Evolutionary conservation across 768 basidiomycete genomes (phyloP), one percentile per base, ranked within the genome.

Genomic region (Epithele typhae): DNA sequence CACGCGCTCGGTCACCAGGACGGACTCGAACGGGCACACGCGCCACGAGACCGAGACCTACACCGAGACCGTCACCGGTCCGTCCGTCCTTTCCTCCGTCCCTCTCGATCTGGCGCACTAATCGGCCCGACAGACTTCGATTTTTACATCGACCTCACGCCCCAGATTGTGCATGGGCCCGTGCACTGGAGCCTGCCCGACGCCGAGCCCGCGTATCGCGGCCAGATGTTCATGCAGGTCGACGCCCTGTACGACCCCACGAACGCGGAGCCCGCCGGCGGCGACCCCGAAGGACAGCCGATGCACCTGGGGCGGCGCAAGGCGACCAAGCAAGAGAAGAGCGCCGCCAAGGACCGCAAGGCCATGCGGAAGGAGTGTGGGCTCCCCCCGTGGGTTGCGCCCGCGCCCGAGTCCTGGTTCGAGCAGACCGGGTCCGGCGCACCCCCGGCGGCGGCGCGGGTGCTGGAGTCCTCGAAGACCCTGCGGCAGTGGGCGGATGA

Each of bases 401-500:
- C 55, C 6, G 51, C 40, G 5, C 45, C 51, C 10, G 48, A 45
- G 6, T 43, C 41, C 3, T 38, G 45, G 48, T 36, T 48, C 11
- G 17, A 39, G 24, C 30, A 42, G 18, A 32, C 30, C 9, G 9
- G 9, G 14, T 25, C 33, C 1, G 30, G 15, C 10, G 45, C 40
- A 4, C 45, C 43, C n/a, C 35, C 50, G 14, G 45, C 39, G 9
- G 39, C 45, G 8, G 55, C 57, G 7, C 53, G 56, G 25, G 53
- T 65, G 25, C 46, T 83, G 36, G 71, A 67, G 45, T 82, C 81
- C 2, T 79, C 79, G 14, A 78, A 76, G 65, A 75, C 81, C 0
- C 59, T 90, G 35, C 70, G 85, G 25, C 74, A 84, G 48, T 92
- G 90, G 90, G 87, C 87, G 7, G 87, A 91, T 54, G 81, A 85